A percentile compares a stretch with the other conserved stretches of the same genome.
phyloP scores from a whole-genome alignment of 495 filamentous ascomycete genomes.

The Aspergillus cristatus region DNA sequence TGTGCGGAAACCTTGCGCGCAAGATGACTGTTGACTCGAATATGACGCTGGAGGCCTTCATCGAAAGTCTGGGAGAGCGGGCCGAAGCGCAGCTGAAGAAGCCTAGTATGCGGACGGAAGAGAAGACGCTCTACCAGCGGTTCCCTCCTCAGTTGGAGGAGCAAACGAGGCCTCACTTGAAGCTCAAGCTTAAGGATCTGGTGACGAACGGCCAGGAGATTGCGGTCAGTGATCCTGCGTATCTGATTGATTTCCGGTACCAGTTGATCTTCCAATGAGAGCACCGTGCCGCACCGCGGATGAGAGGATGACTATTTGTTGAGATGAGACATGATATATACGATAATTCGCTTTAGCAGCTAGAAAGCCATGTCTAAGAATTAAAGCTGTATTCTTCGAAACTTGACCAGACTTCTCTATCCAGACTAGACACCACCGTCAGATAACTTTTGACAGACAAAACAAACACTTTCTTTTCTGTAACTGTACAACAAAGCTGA shows the following conservation, averaged over 20 bases:
- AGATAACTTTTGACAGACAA: constrained; percentile 29
- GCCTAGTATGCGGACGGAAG: constrained; percentile 73
- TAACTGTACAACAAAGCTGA: constrained; percentile 30
- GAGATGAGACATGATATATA: constrained; percentile 11
- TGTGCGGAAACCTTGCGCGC: constrained; percentile 76
- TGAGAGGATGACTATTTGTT: background rate
- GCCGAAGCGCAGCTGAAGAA: constrained; percentile 86
- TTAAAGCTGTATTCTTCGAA: constrained; percentile 22
- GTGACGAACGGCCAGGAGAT: constrained; percentile 62
- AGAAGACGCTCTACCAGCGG: constrained; percentile 82
- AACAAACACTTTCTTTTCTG: too few relatives aligned
- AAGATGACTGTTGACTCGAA: constrained; percentile 60
- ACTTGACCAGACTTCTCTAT: constrained; percentile 20
- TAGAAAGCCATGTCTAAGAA: constrained; percentile 13
- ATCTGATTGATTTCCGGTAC: constrained; percentile 64
- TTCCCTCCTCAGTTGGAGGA: constrained; percentile 70
- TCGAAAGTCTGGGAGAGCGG: constrained; percentile 72
- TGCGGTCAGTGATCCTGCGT: constrained; percentile 75
- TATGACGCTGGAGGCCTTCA: constrained; percentile 72
- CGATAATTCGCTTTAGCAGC: constrained; percentile 5
- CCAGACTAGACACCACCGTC: constrained; percentile 31
- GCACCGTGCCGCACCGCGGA: too few relatives aligned
- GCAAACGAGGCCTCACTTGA: constrained; percentile 72
- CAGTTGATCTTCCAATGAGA: constrained; percentile 41
- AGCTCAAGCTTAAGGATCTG: constrained; percentile 61